Percentiles rank a stretch among this genome's conserved stretches.
These are phyloP conservation scores for Cantharellus cinnabarinus DNA, from an alignment of 768 basidiomycete genomes.

Conservation along the genomic window DNA sequence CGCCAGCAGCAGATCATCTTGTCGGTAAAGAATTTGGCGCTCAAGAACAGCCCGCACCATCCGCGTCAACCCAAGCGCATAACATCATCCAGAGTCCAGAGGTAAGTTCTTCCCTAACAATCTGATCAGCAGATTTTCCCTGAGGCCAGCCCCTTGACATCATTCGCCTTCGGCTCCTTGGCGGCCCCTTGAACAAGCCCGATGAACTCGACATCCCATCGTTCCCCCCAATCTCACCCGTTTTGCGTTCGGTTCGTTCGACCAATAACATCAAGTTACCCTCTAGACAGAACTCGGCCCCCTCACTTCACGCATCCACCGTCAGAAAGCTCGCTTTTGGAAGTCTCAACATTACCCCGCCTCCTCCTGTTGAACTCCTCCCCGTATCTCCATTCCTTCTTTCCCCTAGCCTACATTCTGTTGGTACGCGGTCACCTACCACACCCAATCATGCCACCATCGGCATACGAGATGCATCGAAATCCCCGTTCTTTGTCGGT, in stretches of 20 bases:
- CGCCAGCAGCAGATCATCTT: no score
- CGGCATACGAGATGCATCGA: not conserved
- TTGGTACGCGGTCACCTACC: not conserved
- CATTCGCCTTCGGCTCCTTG: no score
- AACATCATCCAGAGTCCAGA: no score
- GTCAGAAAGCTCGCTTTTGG: not conserved
- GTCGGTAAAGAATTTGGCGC: no score
- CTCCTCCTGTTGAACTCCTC: not conserved
- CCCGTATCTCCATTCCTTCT: constrained; percentile 1
- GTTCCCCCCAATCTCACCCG: not conserved
- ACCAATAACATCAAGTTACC: not conserved
- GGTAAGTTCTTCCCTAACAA: no score
- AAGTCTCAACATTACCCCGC: not conserved
- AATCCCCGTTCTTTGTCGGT: not conserved
- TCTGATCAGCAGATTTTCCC: no score
- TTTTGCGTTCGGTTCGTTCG: not conserved
- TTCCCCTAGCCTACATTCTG: not conserved
- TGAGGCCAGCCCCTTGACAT: no score
- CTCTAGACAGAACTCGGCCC: not conserved
- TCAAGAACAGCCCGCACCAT: no score
- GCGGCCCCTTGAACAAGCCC: not conserved
- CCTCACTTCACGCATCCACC: not conserved
- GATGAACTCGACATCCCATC: not conserved
- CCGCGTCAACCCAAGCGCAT: no score
- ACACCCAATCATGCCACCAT: not conserved